Percentiles rank a stretch among this genome's conserved stretches.
Evolutionary conservation across 2,329 filamentous ascomycete species (phyloP).

Genomic region (Lithohypha guttulata): DNA sequence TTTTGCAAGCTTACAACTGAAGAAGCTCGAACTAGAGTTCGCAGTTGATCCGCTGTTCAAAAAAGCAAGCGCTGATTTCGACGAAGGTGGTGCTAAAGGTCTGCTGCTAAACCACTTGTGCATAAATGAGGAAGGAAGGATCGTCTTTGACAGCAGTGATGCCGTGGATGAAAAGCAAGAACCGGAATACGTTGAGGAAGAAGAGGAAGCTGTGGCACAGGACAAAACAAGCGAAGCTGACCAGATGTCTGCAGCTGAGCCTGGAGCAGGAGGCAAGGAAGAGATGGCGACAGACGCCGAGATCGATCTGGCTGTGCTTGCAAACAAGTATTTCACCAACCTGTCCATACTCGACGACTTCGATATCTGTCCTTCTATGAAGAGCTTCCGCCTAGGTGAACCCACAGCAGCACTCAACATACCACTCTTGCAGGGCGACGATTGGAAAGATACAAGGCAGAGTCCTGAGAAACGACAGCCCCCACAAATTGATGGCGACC

Average conservation of each 20-base stretch:
- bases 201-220: slow-evolving; percentile 32
- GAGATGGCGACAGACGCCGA: slow-evolving; percentile 33
- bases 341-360: slow-evolving; percentile 66
- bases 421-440: slow-evolving; percentile 83
- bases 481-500: slow-evolving; percentile 17
- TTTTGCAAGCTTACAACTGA: slow-evolving; percentile 79
- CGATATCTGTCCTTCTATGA: slow-evolving; percentile 89
- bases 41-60: slow-evolving; percentile 98
- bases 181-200: slow-evolving; percentile 31
- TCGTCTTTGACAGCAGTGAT: slow-evolving; percentile 97
- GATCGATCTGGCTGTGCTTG: slow-evolving; percentile 67
- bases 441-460: slow-evolving; percentile 64
- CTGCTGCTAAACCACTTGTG: slow-evolving; percentile 91
- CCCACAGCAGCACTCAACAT: slow-evolving; percentile 77
- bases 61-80: slow-evolving; percentile 95
- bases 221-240: slow-evolving; percentile 17
- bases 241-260: slow-evolving; percentile 26
- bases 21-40: slow-evolving; percentile 96
- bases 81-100: slow-evolving; percentile 94
- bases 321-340: slow-evolving; percentile 75
- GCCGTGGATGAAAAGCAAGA: slow-evolving; percentile 44
- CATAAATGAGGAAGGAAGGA: slow-evolving; percentile 81
- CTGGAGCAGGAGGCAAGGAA: slow-evolving; percentile 30
- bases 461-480: slow-evolving; percentile 33
- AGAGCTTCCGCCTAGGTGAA: slow-evolving; percentile 84